Conservation (phyloP, 2,329 filamentous ascomycete genomes). For the Grosmannia huntii region DNA sequence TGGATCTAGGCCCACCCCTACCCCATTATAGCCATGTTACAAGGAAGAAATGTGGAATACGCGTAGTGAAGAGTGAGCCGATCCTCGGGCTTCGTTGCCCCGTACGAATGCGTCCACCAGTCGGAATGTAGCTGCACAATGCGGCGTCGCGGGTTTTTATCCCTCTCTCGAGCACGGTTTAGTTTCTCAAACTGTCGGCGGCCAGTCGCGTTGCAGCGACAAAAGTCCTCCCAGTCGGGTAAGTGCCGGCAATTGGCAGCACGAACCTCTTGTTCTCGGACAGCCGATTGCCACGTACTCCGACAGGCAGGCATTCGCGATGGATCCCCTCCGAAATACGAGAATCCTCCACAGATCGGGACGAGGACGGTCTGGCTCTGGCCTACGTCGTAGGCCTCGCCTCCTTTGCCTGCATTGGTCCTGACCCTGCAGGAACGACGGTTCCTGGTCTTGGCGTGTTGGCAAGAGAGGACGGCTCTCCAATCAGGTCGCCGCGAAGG, state of each 20-base stretch:
- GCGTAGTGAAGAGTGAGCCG: background rate
- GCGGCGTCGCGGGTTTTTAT: background rate
- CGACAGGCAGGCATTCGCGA: background rate
- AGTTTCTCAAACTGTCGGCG: background rate
- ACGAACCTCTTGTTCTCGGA: background rate
- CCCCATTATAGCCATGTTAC: background rate
- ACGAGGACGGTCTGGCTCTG: background rate
- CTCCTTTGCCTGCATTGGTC: background rate
- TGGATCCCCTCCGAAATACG: background rate
- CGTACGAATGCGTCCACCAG: background rate
- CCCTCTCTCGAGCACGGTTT: background rate
- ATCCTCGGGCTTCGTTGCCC: background rate
- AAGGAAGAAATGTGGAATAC: background rate
- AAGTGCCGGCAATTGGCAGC: background rate
- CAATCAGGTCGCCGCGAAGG: background rate
- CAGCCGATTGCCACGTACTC: background rate
- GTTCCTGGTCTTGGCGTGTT: background rate
- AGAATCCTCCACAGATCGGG: background rate
- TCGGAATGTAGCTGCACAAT: background rate
- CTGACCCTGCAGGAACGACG: background rate
- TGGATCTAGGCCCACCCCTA: background rate
- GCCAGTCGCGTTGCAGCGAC: background rate
- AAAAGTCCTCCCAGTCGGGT: background rate
- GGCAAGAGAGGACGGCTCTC: background rate
- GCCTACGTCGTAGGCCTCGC: background rate